A percentile compares a stretch with the other conserved stretches of the same genome.
Conservation (phyloP, 2,329 filamentous ascomycete species). For the Coniella vitis region DNA sequence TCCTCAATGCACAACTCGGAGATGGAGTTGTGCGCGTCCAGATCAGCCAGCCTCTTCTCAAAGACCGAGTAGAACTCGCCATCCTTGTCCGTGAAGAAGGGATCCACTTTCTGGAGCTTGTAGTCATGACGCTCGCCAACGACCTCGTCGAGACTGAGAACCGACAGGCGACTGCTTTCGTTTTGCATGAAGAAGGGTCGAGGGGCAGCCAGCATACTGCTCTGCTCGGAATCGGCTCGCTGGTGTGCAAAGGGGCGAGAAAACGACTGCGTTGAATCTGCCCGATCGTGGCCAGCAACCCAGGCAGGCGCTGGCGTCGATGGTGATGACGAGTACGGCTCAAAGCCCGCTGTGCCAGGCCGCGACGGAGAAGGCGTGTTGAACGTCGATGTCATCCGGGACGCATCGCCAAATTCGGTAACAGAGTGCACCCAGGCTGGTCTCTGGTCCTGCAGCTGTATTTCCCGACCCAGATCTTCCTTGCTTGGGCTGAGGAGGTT, state of each 20-base stretch:
- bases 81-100: conserved; percentile 59
- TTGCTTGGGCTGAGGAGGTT: conserved; percentile 13
- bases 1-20: conserved; percentile 57
- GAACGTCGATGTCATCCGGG: conserved; percentile 15
- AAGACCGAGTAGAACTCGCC: conserved; percentile 55
- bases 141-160: conserved; percentile 49
- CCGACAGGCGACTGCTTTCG: conserved; percentile 34
- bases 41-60: conserved; percentile 46
- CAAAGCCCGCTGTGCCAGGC: conserved; percentile 14
- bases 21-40: conserved; percentile 50
- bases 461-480: conserved; percentile 8
- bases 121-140: conserved; percentile 56
- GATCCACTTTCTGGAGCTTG: conserved; percentile 59
- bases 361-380: conserved; percentile 17
- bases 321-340: conserved; percentile 6
- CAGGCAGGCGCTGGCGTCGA: background rate
- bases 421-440: conserved; percentile 11
- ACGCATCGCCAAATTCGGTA: conserved; percentile 7
- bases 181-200: conserved; percentile 12
- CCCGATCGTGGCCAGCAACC: background rate
- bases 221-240: conserved; percentile 11
- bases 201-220: conserved; percentile 1
- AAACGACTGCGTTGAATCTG: conserved; percentile 13
- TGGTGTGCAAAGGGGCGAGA: conserved; percentile 14
- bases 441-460: conserved; percentile 11